Percentiles rank a stretch among this genome's conserved stretches.
These are phyloP conservation scores for Funneliformis mosseae DNA, from an alignment of 192 early-diverging fungal genomes.

Conservation along the genomic window DNA sequence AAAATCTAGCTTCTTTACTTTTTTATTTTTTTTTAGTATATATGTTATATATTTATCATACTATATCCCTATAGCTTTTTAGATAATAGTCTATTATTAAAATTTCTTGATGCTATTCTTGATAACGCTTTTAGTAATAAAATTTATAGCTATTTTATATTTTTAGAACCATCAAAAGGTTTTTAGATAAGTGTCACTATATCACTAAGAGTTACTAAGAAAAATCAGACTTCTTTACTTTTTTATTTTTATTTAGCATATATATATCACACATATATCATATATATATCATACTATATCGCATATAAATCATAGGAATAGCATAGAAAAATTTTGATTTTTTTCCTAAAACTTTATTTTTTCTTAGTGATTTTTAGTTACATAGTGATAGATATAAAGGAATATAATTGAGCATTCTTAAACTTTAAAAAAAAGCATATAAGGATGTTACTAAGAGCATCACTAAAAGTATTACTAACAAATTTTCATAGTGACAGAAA, in stretches of 20 bases:
- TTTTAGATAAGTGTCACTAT: slow-evolving; percentile 11
- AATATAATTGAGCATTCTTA: not conserved
- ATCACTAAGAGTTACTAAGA: slow-evolving; percentile 14
- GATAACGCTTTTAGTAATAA: no score
- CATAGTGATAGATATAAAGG: no score
- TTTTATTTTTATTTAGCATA: not conserved
- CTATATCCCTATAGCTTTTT: not conserved
- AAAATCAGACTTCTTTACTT: slow-evolving; percentile 22
- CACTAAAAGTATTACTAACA: no score
- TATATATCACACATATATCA: not conserved
- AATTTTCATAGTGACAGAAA: no score
- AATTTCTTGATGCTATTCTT: no score
- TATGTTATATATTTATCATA: not conserved
- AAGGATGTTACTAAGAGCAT: not conserved
- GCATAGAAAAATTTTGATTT: no score
- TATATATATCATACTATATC: no score
- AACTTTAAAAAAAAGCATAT: slow-evolving; percentile 1
- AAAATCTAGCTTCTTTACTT: slow-evolving; percentile 13
- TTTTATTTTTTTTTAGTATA: slow-evolving; percentile 12
- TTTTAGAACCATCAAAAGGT: not conserved
- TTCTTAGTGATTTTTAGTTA: no score
- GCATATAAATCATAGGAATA: no score
- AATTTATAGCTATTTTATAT: no score
- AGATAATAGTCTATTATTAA: not conserved
- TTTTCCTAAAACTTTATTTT: no score